Base-by-base conservation (phyloP, 345 rosid genomes). In the Sisymbrium irio region DNA sequence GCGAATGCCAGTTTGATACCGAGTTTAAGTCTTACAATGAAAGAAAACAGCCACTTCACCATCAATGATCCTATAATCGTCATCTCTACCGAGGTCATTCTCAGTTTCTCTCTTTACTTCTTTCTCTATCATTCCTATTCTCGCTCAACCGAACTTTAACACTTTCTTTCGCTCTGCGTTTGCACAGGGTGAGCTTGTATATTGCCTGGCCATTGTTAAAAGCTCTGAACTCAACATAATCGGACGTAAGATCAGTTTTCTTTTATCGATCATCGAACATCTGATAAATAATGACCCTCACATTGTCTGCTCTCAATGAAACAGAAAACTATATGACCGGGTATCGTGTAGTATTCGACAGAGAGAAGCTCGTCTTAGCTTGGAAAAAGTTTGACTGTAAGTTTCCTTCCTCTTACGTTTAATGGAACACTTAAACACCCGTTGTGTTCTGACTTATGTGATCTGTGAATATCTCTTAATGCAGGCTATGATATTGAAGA, bases 251-350 rank as follows among this genome's bases (percentile, higher is more conserved):
- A 35, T 51, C 15, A 64, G 14, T 15, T 47, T 46, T 15, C 11
- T 35, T 0, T 4, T 9, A 50, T 59, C 12, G 7, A 65, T 51
- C 20, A 70, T 55, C 2, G 12, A 77, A 39, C 33, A 58, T 69
- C n/a, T 0, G 0, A 4, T 54, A 36, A 13, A 17, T 7, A 18
- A 0, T 8, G 59, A 57, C 20, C 20, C 59, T 77, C 50, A 40
- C 71, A 13, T 55, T 46, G 44, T 37, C 20, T 59, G 39, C 63
- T 40, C 61, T 65, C 51, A 47, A 56, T 70, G 68, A 17, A 76
- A 69, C 96, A 89, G 97, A 94, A 59, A 89, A 89, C 75, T 88
- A 91, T 69, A 95, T 95, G 98, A 87, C 90, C 0, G 97, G 93
- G 47, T 87, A 88, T 78, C 84, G 84, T 6, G 86, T 89, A 41